Percentiles rank a stretch among this genome's conserved stretches.
Conservation (phyloP, 176 grass and related monocot species). For the Panicum miliaceum region DNA sequence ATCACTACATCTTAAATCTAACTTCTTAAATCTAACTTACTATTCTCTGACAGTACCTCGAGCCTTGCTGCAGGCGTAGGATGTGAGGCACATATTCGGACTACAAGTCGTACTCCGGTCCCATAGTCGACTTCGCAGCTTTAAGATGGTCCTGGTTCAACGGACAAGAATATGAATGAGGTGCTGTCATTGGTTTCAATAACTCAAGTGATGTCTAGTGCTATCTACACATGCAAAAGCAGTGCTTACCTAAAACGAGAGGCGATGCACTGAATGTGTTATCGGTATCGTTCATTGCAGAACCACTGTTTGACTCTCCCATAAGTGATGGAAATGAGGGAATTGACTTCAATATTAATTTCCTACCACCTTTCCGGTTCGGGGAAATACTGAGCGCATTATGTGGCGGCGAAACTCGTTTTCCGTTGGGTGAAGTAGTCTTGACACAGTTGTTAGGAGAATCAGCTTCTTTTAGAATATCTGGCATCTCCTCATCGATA, state of each 20-base stretch:
- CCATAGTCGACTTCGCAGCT: slow-evolving; percentile 12
- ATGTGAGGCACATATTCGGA: slow-evolving; percentile 35
- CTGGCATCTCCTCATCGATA: slow-evolving; percentile 60
- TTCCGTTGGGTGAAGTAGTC: slow-evolving; percentile 88
- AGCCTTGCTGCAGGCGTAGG: slow-evolving; percentile 1
- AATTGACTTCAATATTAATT: slow-evolving; percentile 93
- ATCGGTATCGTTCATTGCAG: slow-evolving; percentile 46
- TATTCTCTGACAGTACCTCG: slow-evolving; percentile 16
- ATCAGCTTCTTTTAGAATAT: slow-evolving; percentile 48
- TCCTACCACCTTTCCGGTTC: slow-evolving; percentile 80
- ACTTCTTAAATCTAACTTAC: slow-evolving; percentile 40
- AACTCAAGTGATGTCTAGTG: not conserved
- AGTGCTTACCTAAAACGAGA: slow-evolving; percentile 61
- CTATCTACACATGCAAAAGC: not conserved
- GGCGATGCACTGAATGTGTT: slow-evolving; percentile 46
- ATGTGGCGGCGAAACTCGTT: slow-evolving; percentile 91
- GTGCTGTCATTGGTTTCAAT: slow-evolving; percentile 23
- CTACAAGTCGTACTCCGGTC: slow-evolving; percentile 53
- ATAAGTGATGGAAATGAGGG: slow-evolving; percentile 84
- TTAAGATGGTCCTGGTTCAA: slow-evolving; percentile 51
- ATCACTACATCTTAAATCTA: slow-evolving; percentile 29
- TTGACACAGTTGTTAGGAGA: slow-evolving; percentile 59
- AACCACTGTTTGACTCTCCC: slow-evolving; percentile 45
- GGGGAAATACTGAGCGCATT: slow-evolving; percentile 51
- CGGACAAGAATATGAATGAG: slow-evolving; percentile 32